Conservation (phyloP, 163 green algal species). For the Coccomyxa subellipsoidea region DNA sequence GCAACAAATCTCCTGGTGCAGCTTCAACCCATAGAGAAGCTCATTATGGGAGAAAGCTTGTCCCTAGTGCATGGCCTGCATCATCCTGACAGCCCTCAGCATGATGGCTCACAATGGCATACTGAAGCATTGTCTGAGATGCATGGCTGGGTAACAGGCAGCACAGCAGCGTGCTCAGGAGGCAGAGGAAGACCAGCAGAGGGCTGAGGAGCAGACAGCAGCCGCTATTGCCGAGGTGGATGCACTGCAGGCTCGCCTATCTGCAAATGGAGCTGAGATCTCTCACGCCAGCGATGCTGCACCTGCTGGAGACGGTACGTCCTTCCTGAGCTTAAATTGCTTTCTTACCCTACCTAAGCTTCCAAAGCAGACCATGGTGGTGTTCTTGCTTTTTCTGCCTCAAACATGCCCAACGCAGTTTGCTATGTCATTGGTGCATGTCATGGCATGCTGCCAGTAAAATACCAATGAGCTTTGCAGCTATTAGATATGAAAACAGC, state of each 20-base stretch:
- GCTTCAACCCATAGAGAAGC: no score
- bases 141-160: background rate
- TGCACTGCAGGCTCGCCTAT: background rate
- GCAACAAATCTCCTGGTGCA: slow-evolving; percentile 1
- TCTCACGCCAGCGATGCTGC: background rate
- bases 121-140: background rate
- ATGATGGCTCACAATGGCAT: no score
- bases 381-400: no score
- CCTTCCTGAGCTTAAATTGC: background rate
- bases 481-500: no score
- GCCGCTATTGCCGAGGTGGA: background rate
- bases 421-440: no score
- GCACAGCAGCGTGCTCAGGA: slow-evolving; percentile 8
- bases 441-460: no score
- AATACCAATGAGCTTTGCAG: no score
- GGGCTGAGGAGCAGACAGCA: slow-evolving; percentile 7
- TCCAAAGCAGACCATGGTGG: no score
- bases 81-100: no score
- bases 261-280: background rate
- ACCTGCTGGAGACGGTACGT: background rate
- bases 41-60: no score
- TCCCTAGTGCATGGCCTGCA: no score
- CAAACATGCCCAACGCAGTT: no score
- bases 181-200: slow-evolving; percentile 3
- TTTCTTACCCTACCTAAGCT: background rate